Evolutionary conservation across 2,329 filamentous ascomycete genomes (phyloP), one percentile per base, ranked within the genome.

Genomic region (Colletotrichum tropicicola): DNA sequence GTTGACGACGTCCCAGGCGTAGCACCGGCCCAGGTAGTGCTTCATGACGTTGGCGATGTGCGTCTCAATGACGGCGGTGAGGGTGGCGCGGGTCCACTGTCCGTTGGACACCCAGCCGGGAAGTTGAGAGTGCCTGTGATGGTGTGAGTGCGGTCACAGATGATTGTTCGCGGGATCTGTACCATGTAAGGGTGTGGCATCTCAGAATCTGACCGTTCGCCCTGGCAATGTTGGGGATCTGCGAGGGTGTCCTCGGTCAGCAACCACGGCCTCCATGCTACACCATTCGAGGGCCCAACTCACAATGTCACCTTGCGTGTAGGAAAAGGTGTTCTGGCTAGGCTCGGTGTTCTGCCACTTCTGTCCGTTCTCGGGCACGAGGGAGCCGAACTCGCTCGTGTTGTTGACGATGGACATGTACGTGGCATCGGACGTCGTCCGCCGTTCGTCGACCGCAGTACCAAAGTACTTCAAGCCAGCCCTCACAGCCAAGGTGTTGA

Each of bases 141-240:
- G 3, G 21, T 32, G 39, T 37, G 32, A 59, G 56, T 25, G 30
- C 13, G 49, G 27, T 23, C 64, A 60, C 13, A 5, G 13, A 5
- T 7, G 57, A 66, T 6, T n/a, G n/a, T n/a, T n/a, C n/a, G 64
- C 55, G 5, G 71, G 56, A 59, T 7, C 51, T 64, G 72, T 87
- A 79, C 82, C 82, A 85, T 37, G 81, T 78, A n/a, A 83, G 71
- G 54, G 83, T 89, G 72, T 92, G 90, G 74, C 90, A 91, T 59
- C 90, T 81, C 54, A 91, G 71, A 25, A 87, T 69, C 74, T 86
- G 81, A 4, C 79, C 75, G 65, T 85, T 84, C 32, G 73, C 72
- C 68, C 79, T 77, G 12, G 85, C 84, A 17, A 85, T 75, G 48
- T 80, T 75, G 43, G 83, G 75, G 19, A 87, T 78, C 66, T 68